A percentile compares a stretch with the other conserved stretches of the same genome.
phyloP scores from a whole-genome alignment of 2,329 filamentous ascomycete species.

The Pseudophaeomoniella oleicola region DNA sequence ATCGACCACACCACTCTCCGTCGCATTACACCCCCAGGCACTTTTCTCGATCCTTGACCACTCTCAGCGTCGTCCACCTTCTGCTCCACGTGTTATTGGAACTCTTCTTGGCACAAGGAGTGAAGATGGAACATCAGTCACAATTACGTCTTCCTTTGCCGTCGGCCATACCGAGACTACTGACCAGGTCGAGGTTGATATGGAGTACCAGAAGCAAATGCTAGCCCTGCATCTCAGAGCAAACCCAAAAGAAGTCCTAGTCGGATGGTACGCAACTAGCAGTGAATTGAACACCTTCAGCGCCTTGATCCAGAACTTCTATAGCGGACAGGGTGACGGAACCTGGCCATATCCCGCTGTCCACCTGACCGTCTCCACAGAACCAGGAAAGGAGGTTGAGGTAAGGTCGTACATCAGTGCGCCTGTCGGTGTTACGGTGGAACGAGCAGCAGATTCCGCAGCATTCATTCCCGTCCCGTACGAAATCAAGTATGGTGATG shows the following conservation, averaged over 20 bases:
- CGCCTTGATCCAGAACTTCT: slow-evolving; percentile 98
- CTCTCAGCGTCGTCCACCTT: slow-evolving; percentile 77
- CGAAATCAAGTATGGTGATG: slow-evolving; percentile 78
- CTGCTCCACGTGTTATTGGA: slow-evolving; percentile 92
- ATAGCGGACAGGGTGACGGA: slow-evolving; percentile 88
- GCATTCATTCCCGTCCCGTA: slow-evolving; percentile 96
- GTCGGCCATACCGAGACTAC: slow-evolving; percentile 97
- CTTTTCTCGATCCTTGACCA: slow-evolving; percentile 67
- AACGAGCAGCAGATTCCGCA: slow-evolving; percentile 89
- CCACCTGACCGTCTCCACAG: slow-evolving; percentile 86
- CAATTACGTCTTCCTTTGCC: slow-evolving; percentile 91
- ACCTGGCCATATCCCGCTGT: slow-evolving; percentile 96
- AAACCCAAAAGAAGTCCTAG: slow-evolving; percentile 80
- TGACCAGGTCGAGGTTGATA: slow-evolving; percentile 97
- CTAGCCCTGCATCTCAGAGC: slow-evolving; percentile 86
- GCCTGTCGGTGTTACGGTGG: slow-evolving; percentile 84
- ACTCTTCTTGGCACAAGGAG: slow-evolving; percentile 84
- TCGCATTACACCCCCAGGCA: slow-evolving; percentile 76
- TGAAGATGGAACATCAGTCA: slow-evolving; percentile 93
- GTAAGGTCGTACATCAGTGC: slow-evolving; percentile 90
- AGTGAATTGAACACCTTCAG: slow-evolving; percentile 97
- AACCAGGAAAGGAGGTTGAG: slow-evolving; percentile 76
- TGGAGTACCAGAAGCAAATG: slow-evolving; percentile 99
- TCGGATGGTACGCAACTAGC: slow-evolving; percentile 97
- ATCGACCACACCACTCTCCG: slow-evolving; percentile 79